Evolutionary conservation across 2,329 filamentous ascomycete genomes (phyloP).

Genomic region (Xylaria sp.): DNA sequence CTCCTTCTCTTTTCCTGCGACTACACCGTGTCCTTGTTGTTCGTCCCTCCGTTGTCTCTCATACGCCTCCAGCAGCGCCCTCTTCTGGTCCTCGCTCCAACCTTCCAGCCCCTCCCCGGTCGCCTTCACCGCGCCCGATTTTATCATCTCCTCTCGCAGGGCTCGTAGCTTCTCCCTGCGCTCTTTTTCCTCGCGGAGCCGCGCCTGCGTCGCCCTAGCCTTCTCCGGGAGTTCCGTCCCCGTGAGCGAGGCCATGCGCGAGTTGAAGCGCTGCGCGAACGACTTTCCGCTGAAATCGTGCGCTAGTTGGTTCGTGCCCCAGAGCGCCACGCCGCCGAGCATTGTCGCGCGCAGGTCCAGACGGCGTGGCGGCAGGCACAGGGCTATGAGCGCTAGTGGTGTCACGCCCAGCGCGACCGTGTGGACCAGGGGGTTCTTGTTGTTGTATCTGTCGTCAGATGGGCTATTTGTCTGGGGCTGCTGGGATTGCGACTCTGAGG

Average conservation of each 20-base stretch:
- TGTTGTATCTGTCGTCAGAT: conserved; percentile 28
- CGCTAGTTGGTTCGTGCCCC: conserved; percentile 65
- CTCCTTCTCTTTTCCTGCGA: conserved; percentile 29
- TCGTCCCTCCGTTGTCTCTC: conserved; percentile 24
- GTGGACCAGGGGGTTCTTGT: conserved; percentile 55
- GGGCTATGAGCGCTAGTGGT: conserved; percentile 58
- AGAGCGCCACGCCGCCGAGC: conserved; percentile 61
- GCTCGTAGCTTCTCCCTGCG: conserved; percentile 44
- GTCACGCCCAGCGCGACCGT: conserved; percentile 60
- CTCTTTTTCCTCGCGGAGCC: conserved; percentile 59
- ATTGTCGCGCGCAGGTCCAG: conserved; percentile 62
- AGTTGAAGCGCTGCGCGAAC: conserved; percentile 59
- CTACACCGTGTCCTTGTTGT: conserved; percentile 5
- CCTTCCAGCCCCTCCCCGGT: conserved; percentile 45
- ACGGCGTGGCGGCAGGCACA: conserved; percentile 63
- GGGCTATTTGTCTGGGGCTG: conserved; percentile 12
- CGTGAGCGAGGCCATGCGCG: conserved; percentile 57
- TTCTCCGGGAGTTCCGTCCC: conserved; percentile 67
- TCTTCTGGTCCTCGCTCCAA: conserved; percentile 35
- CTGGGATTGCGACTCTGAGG: conserved; percentile 23
- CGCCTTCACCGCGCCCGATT: conserved; percentile 36
- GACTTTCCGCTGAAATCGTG: conserved; percentile 67
- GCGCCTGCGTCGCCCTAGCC: conserved; percentile 58
- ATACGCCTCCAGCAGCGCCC: conserved; percentile 30
- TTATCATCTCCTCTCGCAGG: conserved; percentile 29